These are phyloP conservation scores for Aureoboletus auriporus DNA, from an alignment of 768 basidiomycete genomes.

Conservation along the genomic window DNA sequence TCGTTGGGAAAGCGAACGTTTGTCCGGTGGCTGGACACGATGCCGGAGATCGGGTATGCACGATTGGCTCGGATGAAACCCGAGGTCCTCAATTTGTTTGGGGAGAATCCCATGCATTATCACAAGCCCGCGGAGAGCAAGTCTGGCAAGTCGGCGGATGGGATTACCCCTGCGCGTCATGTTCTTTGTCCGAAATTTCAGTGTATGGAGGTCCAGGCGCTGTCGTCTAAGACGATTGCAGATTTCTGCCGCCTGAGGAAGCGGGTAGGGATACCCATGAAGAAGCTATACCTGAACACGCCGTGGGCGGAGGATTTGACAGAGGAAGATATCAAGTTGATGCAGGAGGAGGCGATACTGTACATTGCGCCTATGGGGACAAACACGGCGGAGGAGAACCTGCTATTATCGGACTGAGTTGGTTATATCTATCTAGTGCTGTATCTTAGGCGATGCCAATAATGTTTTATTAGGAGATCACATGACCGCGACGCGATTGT, in stretches of 20 bases:
- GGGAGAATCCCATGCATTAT: slow-evolving; percentile 34
- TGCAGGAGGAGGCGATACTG: slow-evolving; percentile 27
- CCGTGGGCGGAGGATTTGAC: slow-evolving; percentile 24
- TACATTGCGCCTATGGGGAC: slow-evolving; percentile 31
- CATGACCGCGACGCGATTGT: slow-evolving; percentile 22
- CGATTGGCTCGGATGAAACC: slow-evolving; percentile 43
- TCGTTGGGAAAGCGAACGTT: slow-evolving; percentile 27
- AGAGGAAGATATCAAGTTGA: slow-evolving; percentile 19
- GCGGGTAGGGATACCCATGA: slow-evolving; percentile 40
- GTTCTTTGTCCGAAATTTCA: slow-evolving; percentile 43
- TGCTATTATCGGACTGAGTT: slow-evolving; percentile 22
- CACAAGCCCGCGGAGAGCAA: slow-evolving; percentile 8
- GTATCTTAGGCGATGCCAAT: not conserved
- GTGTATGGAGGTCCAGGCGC: slow-evolving; percentile 44
- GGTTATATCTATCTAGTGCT: slow-evolving; percentile 7
- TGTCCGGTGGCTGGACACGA: slow-evolving; percentile 51
- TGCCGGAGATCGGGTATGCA: slow-evolving; percentile 51
- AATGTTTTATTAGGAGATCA: slow-evolving; percentile 8
- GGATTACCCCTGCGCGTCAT: slow-evolving; percentile 4
- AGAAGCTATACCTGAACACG: slow-evolving; percentile 44
- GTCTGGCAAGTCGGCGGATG: not conserved
- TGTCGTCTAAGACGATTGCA: slow-evolving; percentile 30
- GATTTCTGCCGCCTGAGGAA: slow-evolving; percentile 36
- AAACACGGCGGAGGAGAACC: slow-evolving; percentile 45
- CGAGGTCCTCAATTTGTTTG: slow-evolving; percentile 46